Base-by-base conservation (phyloP, 352 stramenopile species). In the Lagenidium giganteum region DNA sequence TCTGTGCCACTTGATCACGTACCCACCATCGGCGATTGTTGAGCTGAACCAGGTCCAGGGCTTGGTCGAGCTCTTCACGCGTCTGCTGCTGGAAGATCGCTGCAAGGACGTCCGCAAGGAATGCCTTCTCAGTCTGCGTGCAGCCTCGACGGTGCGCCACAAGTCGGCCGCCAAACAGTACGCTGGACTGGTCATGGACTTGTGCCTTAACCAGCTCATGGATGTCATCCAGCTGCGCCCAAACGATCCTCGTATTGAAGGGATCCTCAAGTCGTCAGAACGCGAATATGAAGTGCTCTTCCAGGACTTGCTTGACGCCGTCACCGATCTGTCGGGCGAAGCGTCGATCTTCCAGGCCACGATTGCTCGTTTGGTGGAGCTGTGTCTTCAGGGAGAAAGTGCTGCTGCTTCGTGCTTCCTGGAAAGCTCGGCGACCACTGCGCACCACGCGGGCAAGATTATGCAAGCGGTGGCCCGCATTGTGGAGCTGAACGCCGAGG, bases 401-500 rank as follows among this genome's bases (percentile, higher is more conserved):
- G 21, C 23, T 16, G n/a, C n/a, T n/a, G n/a, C n/a, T n/a, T n/a
- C n/a, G n/a, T n/a, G n/a, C n/a, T n/a, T n/a, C n/a, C 51, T 47
- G 30, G 47, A 46, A 17, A 61, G 22, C 13, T 26, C 37, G 33
- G 44, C 13, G 42, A 67, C 22, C 22, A 31, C 20, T 0, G 26
- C 28, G 13, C 43, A 61, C 8, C 70, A 76, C 29, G 64, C 84
- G 3, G 36, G 66, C n/a, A 64, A 42, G 8, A 68, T 88, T 9
- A 58, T 92, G 5, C 61, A 83, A 20, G 82, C 82, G 1, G 72
- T 91, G 20, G 82, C 82, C 16, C 81, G 83, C 57, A 93, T 89
- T 24, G 67, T 93, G 14, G 76, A 87, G 47, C 70, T 85, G 23
- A 91, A 90, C 40, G 70, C 70, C 4, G 66, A 71, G 3, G 72